Evolutionary conservation across 192 early-diverging fungal species (phyloP).

Genomic region (Mortierella alpina): DNA sequence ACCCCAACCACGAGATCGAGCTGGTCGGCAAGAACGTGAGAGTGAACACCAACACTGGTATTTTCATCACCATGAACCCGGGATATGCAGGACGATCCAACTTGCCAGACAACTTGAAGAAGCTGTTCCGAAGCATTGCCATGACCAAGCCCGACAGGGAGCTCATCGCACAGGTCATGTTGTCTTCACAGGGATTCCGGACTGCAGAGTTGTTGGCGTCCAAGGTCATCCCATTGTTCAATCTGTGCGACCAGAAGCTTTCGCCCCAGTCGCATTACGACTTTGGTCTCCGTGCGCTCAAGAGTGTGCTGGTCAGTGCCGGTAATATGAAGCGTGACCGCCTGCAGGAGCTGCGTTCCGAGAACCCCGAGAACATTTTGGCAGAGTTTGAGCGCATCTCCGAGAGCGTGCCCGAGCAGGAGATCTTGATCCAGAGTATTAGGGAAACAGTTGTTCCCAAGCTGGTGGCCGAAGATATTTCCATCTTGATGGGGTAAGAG

Average conservation of each 20-base stretch:
- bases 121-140: conserved; percentile 98
- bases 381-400: conserved; percentile 66
- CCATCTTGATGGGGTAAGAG: conserved; percentile 76
- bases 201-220: conserved; percentile 92
- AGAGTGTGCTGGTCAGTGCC: conserved; percentile 99
- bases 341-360: conserved; percentile 61
- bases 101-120: conserved; percentile 98
- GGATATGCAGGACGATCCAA: conserved; percentile 99
- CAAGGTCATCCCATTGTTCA: conserved; percentile 98
- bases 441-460: conserved; percentile 98
- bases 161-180: conserved; percentile 99
- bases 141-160: conserved; percentile 99
- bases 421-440: conserved; percentile 95
- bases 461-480: conserved; percentile 96
- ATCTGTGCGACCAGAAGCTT: conserved; percentile 93
- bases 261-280: conserved; percentile 98
- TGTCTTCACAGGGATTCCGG: conserved; percentile 99
- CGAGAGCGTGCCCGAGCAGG: conserved; percentile 82
- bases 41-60: conserved; percentile 92
- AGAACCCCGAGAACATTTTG: conserved; percentile 52
- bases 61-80: conserved; percentile 99
- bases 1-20: conserved; percentile 88
- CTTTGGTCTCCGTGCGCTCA: conserved; percentile 97
- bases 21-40: conserved; percentile 88
- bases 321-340: conserved; percentile 96